A percentile compares a stretch with the other conserved stretches of the same genome.
Evolutionary conservation across 192 early-diverging fungal species (phyloP).

Genomic region (Geranomyces variabilis): DNA sequence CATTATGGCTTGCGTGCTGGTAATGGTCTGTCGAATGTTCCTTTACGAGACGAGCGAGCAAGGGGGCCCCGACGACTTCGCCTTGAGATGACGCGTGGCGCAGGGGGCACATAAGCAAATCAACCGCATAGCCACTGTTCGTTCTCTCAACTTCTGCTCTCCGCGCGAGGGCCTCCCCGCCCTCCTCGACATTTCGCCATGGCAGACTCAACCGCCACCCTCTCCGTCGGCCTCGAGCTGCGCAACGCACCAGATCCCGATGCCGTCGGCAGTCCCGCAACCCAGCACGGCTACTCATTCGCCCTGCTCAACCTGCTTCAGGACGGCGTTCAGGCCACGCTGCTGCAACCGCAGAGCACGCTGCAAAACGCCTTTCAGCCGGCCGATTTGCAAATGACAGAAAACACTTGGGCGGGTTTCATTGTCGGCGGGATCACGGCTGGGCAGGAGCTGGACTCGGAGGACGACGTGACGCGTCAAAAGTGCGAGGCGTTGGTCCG

Average conservation of each 20-base stretch:
- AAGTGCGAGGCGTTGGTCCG: conserved; percentile 35
- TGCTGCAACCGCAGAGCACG: neutral
- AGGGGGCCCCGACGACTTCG: no score
- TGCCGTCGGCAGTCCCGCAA: neutral
- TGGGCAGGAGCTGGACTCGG: conserved; percentile 33
- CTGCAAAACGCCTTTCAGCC: conserved; percentile 19
- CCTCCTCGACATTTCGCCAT: neutral
- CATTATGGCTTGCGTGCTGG: no score
- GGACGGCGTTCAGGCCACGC: neutral
- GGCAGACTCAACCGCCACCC: neutral
- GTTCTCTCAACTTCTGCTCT: no score
- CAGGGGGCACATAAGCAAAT: no score
- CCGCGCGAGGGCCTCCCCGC: no score
- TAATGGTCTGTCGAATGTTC: no score
- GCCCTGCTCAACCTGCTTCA: conserved; percentile 27
- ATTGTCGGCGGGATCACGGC: conserved; percentile 34
- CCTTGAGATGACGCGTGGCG: no score
- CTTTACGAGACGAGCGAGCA: no score
- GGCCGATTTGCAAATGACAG: conserved; percentile 22
- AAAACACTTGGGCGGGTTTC: conserved; percentile 13
- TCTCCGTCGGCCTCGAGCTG: conserved; percentile 26
- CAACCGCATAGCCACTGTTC: no score
- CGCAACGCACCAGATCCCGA: conserved; percentile 1
- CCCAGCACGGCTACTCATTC: conserved; percentile 18
- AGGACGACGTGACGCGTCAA: conserved; percentile 12